Evolutionary conservation across 768 basidiomycete species (phyloP).

Genomic region (Daedaleopsis sinensis): DNA sequence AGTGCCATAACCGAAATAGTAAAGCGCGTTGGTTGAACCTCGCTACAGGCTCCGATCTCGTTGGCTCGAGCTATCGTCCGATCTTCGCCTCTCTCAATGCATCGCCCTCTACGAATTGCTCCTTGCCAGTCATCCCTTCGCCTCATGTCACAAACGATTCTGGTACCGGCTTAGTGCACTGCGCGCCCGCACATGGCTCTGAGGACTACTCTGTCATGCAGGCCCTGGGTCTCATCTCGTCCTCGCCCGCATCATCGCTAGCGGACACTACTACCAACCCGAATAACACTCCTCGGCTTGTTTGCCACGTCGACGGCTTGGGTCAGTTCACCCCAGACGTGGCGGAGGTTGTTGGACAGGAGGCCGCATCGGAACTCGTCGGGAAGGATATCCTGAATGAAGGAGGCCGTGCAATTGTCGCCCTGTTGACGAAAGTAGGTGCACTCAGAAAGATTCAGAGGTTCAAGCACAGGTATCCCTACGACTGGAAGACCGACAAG

Average conservation of each 20-base stretch:
- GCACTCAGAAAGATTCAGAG: slow-evolving; percentile 67
- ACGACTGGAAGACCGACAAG: slow-evolving; percentile 94
- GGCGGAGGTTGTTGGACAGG: slow-evolving; percentile 56
- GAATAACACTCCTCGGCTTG: slow-evolving; percentile 43
- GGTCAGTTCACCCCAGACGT: slow-evolving; percentile 73
- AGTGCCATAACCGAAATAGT: background rate
- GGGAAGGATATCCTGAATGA: slow-evolving; percentile 75
- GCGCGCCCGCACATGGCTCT: slow-evolving; percentile 90
- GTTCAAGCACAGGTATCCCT: slow-evolving; percentile 89
- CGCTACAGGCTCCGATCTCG: slow-evolving; percentile 51
- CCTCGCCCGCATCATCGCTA: slow-evolving; percentile 15
- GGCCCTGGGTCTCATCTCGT: slow-evolving; percentile 49
- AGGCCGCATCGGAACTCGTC: slow-evolving; percentile 47
- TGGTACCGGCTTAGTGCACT: slow-evolving; percentile 96
- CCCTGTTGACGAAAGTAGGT: slow-evolving; percentile 56
- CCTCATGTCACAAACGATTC: slow-evolving; percentile 81
- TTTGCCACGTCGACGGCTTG: slow-evolving; percentile 82
- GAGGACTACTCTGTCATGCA: slow-evolving; percentile 88
- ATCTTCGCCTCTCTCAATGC: slow-evolving; percentile 46
- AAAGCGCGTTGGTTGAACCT: background rate
- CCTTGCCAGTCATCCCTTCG: slow-evolving; percentile 58
- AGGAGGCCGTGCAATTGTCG: slow-evolving; percentile 69
- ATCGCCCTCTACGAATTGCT: slow-evolving; percentile 27
- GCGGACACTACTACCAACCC: slow-evolving; percentile 1
- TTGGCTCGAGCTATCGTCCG: slow-evolving; percentile 60